Percentiles rank a stretch among this genome's conserved stretches.
These are phyloP conservation scores for Scutellaria minor DNA, from an alignment of 257 asterid genomes.

Conservation along the genomic window DNA sequence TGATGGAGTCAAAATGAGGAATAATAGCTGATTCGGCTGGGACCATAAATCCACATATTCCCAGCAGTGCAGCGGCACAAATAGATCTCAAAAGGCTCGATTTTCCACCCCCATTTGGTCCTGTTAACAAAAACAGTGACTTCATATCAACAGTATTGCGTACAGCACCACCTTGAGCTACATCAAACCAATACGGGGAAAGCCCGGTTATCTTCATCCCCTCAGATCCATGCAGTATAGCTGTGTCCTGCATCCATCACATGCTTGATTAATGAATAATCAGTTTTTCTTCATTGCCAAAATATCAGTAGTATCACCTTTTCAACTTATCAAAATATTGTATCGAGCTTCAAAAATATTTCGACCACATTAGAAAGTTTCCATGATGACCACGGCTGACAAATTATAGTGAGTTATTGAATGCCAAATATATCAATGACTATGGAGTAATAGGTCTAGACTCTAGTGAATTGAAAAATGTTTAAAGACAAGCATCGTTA, in stretches of 20 bases:
- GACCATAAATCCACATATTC: constrained; percentile 92
- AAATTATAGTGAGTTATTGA: too few species aligned
- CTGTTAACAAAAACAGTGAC: constrained; percentile 85
- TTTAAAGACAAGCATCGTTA: not conserved
- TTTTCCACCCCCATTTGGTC: constrained; percentile 99
- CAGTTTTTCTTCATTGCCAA: not conserved
- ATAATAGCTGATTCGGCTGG: constrained; percentile 93
- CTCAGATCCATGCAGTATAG: constrained; percentile 34
- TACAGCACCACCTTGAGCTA: constrained; percentile 83
- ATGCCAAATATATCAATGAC: too few species aligned
- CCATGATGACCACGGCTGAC: too few species aligned
- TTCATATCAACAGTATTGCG: constrained; percentile 77
- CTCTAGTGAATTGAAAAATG: not conserved
- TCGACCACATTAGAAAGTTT: too few species aligned
- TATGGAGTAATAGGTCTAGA: not conserved
- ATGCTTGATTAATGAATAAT: not conserved
- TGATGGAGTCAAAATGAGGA: constrained; percentile 93
- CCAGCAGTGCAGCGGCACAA: constrained; percentile 93
- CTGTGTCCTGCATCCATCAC: constrained; percentile 53
- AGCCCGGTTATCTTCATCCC: constrained; percentile 81
- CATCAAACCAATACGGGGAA: constrained; percentile 97
- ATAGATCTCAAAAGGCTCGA: constrained; percentile 90
- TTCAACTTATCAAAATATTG: not conserved
- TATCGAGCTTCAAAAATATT: not conserved
- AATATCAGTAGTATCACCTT: not conserved